Evolutionary conservation across 108 stramenopile species (phyloP), one percentile per base, ranked within the genome.

Genomic region (Cyclotella choctawhatcheeana): DNA sequence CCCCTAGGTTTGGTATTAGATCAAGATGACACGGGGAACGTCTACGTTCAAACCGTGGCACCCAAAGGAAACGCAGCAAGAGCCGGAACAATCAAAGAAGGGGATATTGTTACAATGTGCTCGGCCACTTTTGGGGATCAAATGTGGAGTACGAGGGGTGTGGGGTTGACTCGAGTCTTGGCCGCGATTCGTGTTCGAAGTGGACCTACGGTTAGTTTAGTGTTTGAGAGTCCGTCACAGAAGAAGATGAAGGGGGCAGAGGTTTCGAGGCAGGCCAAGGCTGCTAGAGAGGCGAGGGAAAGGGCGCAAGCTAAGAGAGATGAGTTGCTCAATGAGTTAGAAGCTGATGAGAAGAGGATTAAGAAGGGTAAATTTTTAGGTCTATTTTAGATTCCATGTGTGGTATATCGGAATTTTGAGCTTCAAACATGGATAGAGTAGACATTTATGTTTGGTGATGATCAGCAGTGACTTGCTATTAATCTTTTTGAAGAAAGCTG

Each of bases 71-170:
- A 97, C 64, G 97, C 97, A 6, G 95, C 97, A n/a, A 69, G 95
- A 44, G 87, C 91, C 20, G 95, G 95, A 48, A 71, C 86, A 64
- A 88, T 91, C 70, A 83, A 93, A 67, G 91, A 91, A 55, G 96
- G 96, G 22, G 96, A 97, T 67, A 84, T 91, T 52, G 93, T 98
- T 17, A 88, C 92, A 47, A 97, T 98, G 94, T 91, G 93, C 63
- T 90, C 88, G 18, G 96, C 98, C 4, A 98, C 98, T 1, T 98
- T 98, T 75, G 98, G 98, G 14, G 89, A 97, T 76, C 80, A 98
- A 72, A 91, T 97, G 88, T 98, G 98, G 98, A 86, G 87, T 54
- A 85, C 88, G 25, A 79, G 94, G 43, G 96, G 97, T 17, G 95
- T 84, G 1, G 97, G 98, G n/a, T 68, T 98, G 33, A 79, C 86